A percentile compares a stretch with the other conserved stretches of the same genome.
These are phyloP conservation scores for Jatropha multifida DNA, from an alignment of 441 rosid species.

Conservation along the genomic window DNA sequence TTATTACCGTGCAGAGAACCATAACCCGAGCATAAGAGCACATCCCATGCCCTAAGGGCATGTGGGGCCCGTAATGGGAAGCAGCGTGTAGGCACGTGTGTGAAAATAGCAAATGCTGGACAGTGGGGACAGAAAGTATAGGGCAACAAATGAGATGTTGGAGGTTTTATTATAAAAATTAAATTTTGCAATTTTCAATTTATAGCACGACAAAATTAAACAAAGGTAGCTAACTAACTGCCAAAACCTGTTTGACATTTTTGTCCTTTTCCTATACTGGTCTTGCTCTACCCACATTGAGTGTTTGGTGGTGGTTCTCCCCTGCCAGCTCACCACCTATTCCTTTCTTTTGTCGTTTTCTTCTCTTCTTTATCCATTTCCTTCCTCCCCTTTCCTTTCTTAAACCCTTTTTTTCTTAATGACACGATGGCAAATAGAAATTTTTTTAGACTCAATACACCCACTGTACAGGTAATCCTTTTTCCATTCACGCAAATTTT, in stretches of 20 bases:
- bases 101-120: not conserved
- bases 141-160: not conserved
- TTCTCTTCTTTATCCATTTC: not conserved
- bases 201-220: not conserved
- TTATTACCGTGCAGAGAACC: too few relatives aligned
- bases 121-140: not conserved
- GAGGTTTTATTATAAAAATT: too few relatives aligned
- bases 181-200: not conserved
- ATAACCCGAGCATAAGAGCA: too few relatives aligned
- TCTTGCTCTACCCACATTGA: slow-evolving; percentile 2
- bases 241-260: slow-evolving; percentile 15
- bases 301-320: not conserved
- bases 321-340: slow-evolving; percentile 18
- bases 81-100: not conserved
- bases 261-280: not conserved
- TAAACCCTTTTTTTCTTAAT: not conserved
- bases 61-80: too few relatives aligned
- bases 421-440: too few relatives aligned
- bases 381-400: not conserved
- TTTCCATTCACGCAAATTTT: too few relatives aligned
- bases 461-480: too few relatives aligned
- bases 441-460: too few relatives aligned
- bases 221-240: not conserved
- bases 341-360: not conserved
- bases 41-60: too few relatives aligned